Evolutionary conservation across 768 basidiomycete species (phyloP).

Genomic region (Dentipellis sp.): DNA sequence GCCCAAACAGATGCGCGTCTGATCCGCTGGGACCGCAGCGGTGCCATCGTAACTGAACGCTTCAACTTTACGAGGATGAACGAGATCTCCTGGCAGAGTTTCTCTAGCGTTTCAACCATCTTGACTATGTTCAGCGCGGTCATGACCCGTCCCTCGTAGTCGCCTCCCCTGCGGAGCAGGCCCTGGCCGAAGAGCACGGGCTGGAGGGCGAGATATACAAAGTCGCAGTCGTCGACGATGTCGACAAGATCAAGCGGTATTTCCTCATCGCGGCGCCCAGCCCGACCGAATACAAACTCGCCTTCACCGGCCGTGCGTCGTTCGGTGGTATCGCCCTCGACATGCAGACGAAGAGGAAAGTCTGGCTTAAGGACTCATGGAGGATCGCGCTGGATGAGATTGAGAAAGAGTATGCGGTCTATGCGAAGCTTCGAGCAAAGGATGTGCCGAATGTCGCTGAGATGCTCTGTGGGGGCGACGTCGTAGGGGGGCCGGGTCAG

Average conservation of each 20-base stretch:
- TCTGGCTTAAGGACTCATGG: background rate
- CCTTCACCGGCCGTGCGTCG: background rate
- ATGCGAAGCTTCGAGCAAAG: background rate
- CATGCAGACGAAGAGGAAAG: background rate
- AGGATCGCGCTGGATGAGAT: background rate
- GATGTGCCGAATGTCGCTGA: background rate
- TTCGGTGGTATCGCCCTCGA: background rate
- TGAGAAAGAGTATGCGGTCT: background rate
- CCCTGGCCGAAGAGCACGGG: background rate
- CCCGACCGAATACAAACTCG: background rate
- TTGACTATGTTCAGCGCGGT: background rate
- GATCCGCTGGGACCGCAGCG: slow-evolving; percentile 4
- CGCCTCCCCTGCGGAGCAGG: background rate
- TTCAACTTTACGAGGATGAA: background rate
- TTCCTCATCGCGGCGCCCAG: background rate
- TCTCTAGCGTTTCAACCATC: background rate
- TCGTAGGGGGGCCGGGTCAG: background rate
- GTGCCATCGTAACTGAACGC: slow-evolving; percentile 1
- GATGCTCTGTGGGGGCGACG: background rate
- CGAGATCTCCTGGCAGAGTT: background rate
- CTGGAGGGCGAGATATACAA: background rate
- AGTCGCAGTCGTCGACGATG: background rate
- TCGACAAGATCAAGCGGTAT: background rate
- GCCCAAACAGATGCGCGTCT: background rate
- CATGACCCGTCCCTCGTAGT: background rate